Base-by-base conservation (phyloP, 2,329 filamentous ascomycete species). In the Epichloe elymi region DNA sequence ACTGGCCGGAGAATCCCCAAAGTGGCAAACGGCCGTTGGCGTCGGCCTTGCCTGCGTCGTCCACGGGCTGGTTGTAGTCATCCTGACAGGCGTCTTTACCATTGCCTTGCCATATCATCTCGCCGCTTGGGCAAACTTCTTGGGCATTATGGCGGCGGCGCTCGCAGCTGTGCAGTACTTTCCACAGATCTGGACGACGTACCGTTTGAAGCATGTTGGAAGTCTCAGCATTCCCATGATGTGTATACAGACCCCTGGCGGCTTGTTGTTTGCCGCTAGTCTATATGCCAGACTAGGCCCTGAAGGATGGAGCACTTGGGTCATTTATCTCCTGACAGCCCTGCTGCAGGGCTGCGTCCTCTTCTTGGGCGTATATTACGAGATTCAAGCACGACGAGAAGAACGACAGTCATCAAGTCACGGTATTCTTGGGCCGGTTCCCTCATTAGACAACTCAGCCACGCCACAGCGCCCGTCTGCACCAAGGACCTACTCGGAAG, bases 161-260 rank as follows among this genome's bases (percentile, higher is more conserved):
- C 79, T 98, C 5, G 87, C 93, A 0, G 85, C 80, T 0, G 78
- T 97, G 20, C 93, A 98, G 69, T 98, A 97, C 67, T 73, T 98
- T 15, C 93, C 93, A 0, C 93, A 98, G 69, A 95, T 98, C 56
- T 89, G 83, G 70, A 96, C 86, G 49, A 98, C 93, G 0, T 94
- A 87, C 69, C 78, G 74, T 49, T 73, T 96, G 52, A 86, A 91
- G 63, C 84, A 90, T 60, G 85, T 95, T 2, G 89, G 89, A 50
- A 95, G 89, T 65, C 71, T 98, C 59, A 95, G 88, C 61, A 93
- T 98, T 51, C 85, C 88, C 4, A 97, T 96, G 85, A 97, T 98
- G 90, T 86, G 86, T 64, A 95, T 98, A 36, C 93, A 98, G 67
- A 96, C 91, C 0, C 93, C 93, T 0, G 93, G 93, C 0, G 89